A percentile compares a stretch with the other conserved stretches of the same genome.
Conservation (phyloP, 345 rosid species). For the Arabidopsis thaliana region DNA sequence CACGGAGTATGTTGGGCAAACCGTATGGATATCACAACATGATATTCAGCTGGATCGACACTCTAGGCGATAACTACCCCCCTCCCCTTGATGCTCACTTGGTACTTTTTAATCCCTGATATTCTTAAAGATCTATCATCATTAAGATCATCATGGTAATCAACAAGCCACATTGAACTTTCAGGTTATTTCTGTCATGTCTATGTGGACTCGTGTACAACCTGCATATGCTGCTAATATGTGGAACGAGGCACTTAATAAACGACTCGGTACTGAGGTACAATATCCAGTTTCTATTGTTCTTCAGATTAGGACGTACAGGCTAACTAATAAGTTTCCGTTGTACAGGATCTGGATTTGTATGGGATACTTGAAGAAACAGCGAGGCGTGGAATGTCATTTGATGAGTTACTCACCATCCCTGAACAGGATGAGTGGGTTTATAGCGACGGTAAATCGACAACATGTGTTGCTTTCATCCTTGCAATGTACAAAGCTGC, state of each 20-base stretch:
- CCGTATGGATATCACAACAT: constrained; percentile 99
- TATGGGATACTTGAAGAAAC: constrained; percentile 75
- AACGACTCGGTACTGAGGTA: constrained; percentile 96
- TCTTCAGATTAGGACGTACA: not conserved
- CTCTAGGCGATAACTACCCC: constrained; percentile 89
- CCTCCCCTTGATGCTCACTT: constrained; percentile 99
- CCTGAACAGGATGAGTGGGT: constrained; percentile 98
- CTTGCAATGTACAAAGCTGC: constrained; percentile 94
- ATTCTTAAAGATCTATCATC: not conserved
- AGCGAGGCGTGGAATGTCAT: constrained; percentile 78
- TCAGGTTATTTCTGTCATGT: constrained; percentile 98
- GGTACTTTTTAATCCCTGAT: constrained; percentile 54
- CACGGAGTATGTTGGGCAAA: constrained; percentile 90
- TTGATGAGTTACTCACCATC: constrained; percentile 83
- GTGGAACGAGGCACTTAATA: constrained; percentile 99
- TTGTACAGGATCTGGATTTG: constrained; percentile 73
- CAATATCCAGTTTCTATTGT: not conserved
- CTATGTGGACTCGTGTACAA: constrained; percentile 98
- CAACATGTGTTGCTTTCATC: constrained; percentile 93
- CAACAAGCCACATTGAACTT: constrained; percentile 22
- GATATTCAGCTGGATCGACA: constrained; percentile 99
- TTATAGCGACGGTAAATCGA: constrained; percentile 95
- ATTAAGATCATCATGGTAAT: constrained; percentile 2
- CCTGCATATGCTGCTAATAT: constrained; percentile 97
- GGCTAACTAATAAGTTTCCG: constrained; percentile 4